These are phyloP conservation scores for Diaporthe vexans DNA, from an alignment of 2,329 filamentous ascomycete genomes.

Conservation along the genomic window DNA sequence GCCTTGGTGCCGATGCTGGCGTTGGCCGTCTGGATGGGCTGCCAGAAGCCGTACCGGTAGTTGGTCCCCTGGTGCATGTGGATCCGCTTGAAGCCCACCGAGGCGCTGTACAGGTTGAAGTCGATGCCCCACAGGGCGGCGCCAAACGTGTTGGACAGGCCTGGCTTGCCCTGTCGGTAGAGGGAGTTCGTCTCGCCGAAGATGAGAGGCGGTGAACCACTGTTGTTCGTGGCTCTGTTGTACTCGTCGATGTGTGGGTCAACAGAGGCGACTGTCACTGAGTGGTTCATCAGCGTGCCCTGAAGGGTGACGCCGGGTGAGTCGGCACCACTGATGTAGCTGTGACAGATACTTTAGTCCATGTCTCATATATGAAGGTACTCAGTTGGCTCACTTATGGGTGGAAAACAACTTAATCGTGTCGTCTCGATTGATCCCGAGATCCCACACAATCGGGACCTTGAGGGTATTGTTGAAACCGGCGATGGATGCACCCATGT, in stretches of 20 bases:
- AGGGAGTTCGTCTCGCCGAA: conserved; percentile 74
- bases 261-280: conserved; percentile 63
- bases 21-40: conserved; percentile 66
- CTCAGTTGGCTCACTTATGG: conserved; percentile 66
- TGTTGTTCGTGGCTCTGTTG: conserved; percentile 53
- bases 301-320: conserved; percentile 73
- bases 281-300: conserved; percentile 75
- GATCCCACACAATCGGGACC: conserved; percentile 63
- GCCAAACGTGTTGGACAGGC: conserved; percentile 75
- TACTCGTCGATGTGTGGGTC: conserved; percentile 63
- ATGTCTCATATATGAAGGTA: not conserved
- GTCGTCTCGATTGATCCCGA: conserved; percentile 63
- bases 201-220: conserved; percentile 62
- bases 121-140: conserved; percentile 76
- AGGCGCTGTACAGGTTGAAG: conserved; percentile 71
- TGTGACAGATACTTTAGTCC: conserved; percentile 47
- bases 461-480: conserved; percentile 66
- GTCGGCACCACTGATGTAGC: conserved; percentile 73
- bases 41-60: conserved; percentile 73
- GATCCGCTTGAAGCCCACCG: conserved; percentile 67
- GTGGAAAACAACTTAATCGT: conserved; percentile 68
- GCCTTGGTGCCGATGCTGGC: conserved; percentile 70
- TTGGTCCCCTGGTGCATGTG: conserved; percentile 77
- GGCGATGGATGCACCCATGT: conserved; percentile 71
- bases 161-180: conserved; percentile 72